Percentiles rank a stretch among this genome's conserved stretches.
These are phyloP conservation scores for Globisporangium abappressorium DNA, from an alignment of 352 stramenopile genomes.

Conservation along the genomic window DNA sequence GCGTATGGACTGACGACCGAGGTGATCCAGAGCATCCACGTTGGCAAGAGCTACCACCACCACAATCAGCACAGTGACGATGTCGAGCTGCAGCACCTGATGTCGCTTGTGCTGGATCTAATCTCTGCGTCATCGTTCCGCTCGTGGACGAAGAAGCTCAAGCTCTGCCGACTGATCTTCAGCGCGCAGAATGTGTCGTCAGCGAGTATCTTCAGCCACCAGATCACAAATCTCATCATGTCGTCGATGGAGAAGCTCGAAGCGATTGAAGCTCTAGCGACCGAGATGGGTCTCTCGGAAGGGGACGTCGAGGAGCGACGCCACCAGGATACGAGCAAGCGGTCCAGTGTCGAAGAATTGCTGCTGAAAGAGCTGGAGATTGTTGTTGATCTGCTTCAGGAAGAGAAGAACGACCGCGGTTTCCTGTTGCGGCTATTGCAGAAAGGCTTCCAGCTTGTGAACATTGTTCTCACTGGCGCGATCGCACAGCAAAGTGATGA, in stretches of 20 bases:
- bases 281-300: constrained; percentile 64
- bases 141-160: constrained; percentile 59
- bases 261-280: constrained; percentile 46
- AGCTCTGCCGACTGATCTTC: constrained; percentile 37
- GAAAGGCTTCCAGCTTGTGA: constrained; percentile 49
- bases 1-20: constrained; percentile 44
- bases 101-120: constrained; percentile 67
- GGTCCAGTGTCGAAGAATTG: constrained; percentile 34
- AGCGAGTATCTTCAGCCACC: constrained; percentile 36
- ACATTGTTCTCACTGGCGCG: constrained; percentile 20
- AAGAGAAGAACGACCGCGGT: constrained; percentile 49
- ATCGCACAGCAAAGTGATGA: neutral
- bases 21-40: constrained; percentile 28
- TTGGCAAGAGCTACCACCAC: neutral
- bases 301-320: constrained; percentile 48
- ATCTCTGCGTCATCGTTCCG: constrained; percentile 57
- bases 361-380: constrained; percentile 63
- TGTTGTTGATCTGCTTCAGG: constrained; percentile 60
- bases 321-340: constrained; percentile 23
- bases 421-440: constrained; percentile 62
- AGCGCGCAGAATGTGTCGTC: constrained; percentile 21
- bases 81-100: constrained; percentile 38
- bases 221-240: constrained; percentile 48
- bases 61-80: constrained; percentile 8
- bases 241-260: constrained; percentile 51